phyloP scores from a whole-genome alignment of 75 land plant genomes.

The Selaginella moellendorffii region DNA sequence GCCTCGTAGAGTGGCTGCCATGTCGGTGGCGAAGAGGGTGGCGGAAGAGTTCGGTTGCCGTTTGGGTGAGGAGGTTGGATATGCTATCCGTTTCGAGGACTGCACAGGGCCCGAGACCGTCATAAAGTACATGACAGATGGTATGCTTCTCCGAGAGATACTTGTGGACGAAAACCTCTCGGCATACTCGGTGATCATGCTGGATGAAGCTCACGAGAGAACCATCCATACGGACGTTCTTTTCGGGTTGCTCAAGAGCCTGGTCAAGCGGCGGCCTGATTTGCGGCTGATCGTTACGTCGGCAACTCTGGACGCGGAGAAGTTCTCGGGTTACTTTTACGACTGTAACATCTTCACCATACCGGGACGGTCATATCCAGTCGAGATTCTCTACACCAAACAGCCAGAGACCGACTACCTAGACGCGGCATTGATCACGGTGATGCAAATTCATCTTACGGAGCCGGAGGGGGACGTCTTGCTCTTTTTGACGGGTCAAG shows the following conservation, averaged over 20 bases:
- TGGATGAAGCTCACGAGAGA: conserved; percentile 85
- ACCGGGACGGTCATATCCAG: conserved; percentile 78
- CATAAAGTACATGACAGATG: conserved; percentile 88
- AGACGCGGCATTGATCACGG: conserved; percentile 67
- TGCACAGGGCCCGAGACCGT: conserved; percentile 68
- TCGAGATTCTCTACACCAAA: conserved; percentile 63
- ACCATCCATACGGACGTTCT: conserved; percentile 77
- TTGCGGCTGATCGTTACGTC: conserved; percentile 62
- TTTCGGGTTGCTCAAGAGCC: conserved; percentile 52
- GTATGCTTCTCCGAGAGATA: conserved; percentile 82
- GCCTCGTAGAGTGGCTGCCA: conserved; percentile 83
- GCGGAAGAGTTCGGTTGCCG: conserved; percentile 75
- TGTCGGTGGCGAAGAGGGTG: conserved; percentile 81
- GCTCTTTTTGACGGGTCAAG: conserved; percentile 71
- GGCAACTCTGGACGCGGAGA: conserved; percentile 71
- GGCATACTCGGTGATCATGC: conserved; percentile 58
- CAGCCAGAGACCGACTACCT: conserved; percentile 37
- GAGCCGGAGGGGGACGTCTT: conserved; percentile 79
- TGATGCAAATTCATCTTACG: conserved; percentile 67
- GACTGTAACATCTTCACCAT: conserved; percentile 53
- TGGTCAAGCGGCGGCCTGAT: not conserved
- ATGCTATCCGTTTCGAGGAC: conserved; percentile 83
- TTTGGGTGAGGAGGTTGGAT: conserved; percentile 75
- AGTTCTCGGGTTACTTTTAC: conserved; percentile 57
- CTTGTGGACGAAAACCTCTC: conserved; percentile 44